Conservation (phyloP, 768 basidiomycete genomes). For the Mycena sanguinolenta region DNA sequence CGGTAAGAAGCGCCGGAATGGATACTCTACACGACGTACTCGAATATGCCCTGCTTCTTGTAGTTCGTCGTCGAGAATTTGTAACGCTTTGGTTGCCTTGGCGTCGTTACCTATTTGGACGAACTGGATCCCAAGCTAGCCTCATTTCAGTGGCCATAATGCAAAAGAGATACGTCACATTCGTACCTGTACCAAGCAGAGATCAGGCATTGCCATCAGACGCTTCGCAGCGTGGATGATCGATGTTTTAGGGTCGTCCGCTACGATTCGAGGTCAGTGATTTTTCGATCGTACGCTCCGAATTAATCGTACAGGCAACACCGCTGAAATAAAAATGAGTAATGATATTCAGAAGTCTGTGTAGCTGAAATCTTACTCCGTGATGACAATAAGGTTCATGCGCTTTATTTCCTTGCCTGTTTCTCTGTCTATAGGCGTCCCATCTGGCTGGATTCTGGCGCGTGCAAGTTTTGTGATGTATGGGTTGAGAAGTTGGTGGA, state of each 20-base stretch:
- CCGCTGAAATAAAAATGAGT: background rate
- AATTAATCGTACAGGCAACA: background rate
- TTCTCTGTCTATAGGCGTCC: conserved; percentile 27
- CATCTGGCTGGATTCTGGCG: conserved; percentile 39
- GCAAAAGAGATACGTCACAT: background rate
- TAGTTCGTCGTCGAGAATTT: conserved; percentile 72
- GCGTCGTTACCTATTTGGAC: conserved; percentile 73
- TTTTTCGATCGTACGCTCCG: background rate
- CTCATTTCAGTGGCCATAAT: background rate
- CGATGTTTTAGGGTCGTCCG: conserved; percentile 63
- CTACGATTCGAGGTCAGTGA: conserved; percentile 46
- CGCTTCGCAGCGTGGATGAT: conserved; percentile 61
- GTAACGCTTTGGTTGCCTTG: conserved; percentile 56
- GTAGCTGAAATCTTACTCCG: conserved; percentile 64
- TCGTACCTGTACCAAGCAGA: conserved; percentile 23
- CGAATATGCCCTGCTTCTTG: conserved; percentile 53
- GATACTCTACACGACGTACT: conserved; percentile 45
- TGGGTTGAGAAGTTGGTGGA: conserved; percentile 47
- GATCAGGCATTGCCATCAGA: conserved; percentile 57
- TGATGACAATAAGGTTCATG: conserved; percentile 71
- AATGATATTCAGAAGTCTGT: background rate
- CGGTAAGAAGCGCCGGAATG: background rate
- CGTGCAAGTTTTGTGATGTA: conserved; percentile 44
- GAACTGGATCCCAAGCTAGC: conserved; percentile 76
- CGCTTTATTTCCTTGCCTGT: conserved; percentile 59